Evolutionary conservation across 345 rosid genomes (phyloP).

Genomic region (Noccaea caerulescens): DNA sequence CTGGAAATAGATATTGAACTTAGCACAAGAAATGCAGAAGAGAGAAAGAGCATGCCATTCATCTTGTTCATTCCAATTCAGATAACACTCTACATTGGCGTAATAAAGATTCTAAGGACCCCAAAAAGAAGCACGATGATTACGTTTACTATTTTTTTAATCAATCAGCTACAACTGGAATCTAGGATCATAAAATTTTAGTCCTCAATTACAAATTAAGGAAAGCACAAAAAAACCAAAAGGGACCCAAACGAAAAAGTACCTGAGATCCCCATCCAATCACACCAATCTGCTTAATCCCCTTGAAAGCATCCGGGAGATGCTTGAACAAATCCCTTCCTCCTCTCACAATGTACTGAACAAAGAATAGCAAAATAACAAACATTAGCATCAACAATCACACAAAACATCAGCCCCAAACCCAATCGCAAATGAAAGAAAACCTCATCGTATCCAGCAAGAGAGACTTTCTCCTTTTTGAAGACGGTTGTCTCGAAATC

Average conservation of each 20-base stretch:
- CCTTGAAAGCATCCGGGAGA: constrained; percentile 84
- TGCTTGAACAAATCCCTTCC: constrained; percentile 86
- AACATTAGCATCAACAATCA: constrained; percentile 9
- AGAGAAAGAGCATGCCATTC: background rate
- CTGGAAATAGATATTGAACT: constrained; percentile 35
- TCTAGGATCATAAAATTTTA: no score
- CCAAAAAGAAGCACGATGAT: no score
- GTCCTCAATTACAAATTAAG: background rate
- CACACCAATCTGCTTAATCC: constrained; percentile 91
- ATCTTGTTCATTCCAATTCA: constrained; percentile 2
- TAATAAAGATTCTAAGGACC: background rate
- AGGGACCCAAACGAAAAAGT: background rate
- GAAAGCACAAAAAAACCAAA: background rate
- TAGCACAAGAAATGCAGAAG: background rate
- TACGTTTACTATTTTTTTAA: no score
- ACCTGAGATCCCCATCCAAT: constrained; percentile 99
- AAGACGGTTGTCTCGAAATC: constrained; percentile 81
- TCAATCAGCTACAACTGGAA: no score
- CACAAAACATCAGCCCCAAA: constrained; percentile 3
- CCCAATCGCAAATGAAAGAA: background rate
- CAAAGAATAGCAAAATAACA: background rate
- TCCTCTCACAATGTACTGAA: constrained; percentile 94
- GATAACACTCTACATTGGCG: constrained; percentile 11
- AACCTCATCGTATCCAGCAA: constrained; percentile 85
- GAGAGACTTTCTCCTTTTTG: constrained; percentile 78